Percentiles rank a stretch among this genome's conserved stretches.
Conservation (phyloP, 805 yeast genomes). For the Nadsonia fulvescens region DNA sequence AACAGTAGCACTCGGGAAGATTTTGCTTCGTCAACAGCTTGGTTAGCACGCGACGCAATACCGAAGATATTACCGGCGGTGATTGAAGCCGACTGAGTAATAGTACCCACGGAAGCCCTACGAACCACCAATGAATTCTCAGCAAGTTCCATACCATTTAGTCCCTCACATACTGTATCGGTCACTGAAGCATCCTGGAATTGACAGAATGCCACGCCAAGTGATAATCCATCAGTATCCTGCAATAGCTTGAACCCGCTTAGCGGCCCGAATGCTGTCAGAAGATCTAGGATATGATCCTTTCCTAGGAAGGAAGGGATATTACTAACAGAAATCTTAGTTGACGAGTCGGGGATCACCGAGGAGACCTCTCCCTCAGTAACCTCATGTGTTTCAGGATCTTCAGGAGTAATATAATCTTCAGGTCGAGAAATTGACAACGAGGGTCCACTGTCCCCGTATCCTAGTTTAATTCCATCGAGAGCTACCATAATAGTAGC, state of each 20-base stretch:
- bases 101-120: conserved; percentile 20
- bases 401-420: conserved; percentile 28
- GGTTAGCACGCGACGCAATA: conserved; percentile 13
- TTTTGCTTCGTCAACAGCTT: conserved; percentile 7
- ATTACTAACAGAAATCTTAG: conserved; percentile 29
- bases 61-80: conserved; percentile 17
- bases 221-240: conserved; percentile 26
- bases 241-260: conserved; percentile 25
- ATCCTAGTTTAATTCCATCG: conserved; percentile 13
- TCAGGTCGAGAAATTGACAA: conserved; percentile 26
- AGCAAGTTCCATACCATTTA: conserved; percentile 22
- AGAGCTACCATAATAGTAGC: conserved; percentile 38
- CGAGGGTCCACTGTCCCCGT: conserved; percentile 15
- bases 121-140: conserved; percentile 21
- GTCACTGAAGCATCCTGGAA: conserved; percentile 15
- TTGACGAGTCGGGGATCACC: too few relatives aligned
- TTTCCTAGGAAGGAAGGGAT: conserved; percentile 27
- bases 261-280: conserved; percentile 25
- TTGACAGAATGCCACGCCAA: conserved; percentile 43
- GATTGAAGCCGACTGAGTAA: conserved; percentile 9
- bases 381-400: too few relatives aligned
- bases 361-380: too few relatives aligned
- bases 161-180: conserved; percentile 17
- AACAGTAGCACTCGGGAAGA: conserved; percentile 34
- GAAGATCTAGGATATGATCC: conserved; percentile 24